phyloP scores from a whole-genome alignment of 345 rosid species.

The Salix caprea region DNA sequence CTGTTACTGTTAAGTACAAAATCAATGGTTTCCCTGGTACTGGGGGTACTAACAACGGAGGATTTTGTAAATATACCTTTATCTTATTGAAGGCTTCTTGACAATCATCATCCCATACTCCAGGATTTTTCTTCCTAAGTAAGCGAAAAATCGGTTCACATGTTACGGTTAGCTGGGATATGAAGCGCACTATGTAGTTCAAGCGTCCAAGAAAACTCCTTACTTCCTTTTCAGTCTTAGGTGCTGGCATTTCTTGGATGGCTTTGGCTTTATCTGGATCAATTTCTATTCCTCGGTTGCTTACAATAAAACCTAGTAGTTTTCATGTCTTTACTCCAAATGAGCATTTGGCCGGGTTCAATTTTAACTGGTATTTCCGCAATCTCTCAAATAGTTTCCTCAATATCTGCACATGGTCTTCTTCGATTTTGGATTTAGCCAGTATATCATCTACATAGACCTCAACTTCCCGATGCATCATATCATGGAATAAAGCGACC shows the following conservation, averaged over 20 bases:
- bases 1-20: accelerated
- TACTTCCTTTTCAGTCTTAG: neutral
- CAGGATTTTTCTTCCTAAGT: neutral
- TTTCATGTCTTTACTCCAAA: neutral
- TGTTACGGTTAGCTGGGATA: neutral
- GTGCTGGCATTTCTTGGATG: neutral
- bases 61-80: accelerated
- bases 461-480: no score
- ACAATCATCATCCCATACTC: neutral
- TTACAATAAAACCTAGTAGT: neutral
- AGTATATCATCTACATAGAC: no score
- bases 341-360: neutral
- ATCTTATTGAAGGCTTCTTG: neutral
- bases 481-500: no score
- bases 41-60: neutral
- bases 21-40: neutral
- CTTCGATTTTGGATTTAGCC: no score
- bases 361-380: accelerated
- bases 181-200: neutral
- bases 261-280: neutral
- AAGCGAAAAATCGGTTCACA: neutral
- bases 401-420: no score
- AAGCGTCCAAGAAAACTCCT: neutral
- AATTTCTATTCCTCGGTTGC: neutral
- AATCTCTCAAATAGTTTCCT: no score